Evolutionary conservation across 2,329 filamentous ascomycete species (phyloP), one percentile per base, ranked within the genome.

Genomic region (Epichloe elymi): DNA sequence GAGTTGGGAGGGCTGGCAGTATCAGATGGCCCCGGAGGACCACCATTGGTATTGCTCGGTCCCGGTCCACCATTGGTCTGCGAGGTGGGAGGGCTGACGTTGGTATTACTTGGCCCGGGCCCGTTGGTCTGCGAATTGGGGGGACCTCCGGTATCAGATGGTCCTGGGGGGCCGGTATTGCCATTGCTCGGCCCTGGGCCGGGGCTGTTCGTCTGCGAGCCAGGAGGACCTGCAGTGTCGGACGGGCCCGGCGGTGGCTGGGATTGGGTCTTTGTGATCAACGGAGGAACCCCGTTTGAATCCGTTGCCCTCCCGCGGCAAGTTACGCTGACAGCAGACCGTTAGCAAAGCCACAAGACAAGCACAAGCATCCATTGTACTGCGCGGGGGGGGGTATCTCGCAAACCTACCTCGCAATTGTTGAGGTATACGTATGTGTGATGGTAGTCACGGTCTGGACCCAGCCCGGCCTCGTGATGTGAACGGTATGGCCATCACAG

Each of bases 361-460:
- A 26, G 23, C 23, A 37, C 36, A 37, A 37, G 12, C 36, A 14
- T 6, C 12, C 36, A 5, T 37, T 37, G 36, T 37, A 14, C 15
- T 15, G 36, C 36, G n/a, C 19, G 19, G 20, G 20, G 12, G 1
- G 15, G 14, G 20, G 20, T 4, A 37, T 14, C 11, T 37, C 36
- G 12, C 36, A 37, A 39, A 20, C 52, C 6, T 52, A 50, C 50
- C 50, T 50, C 11, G 47, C 20, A 17, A 19, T 20, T 5, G 50
- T 46, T 8, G 15, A n/a, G 7, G 2, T 14, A 14, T 19, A 17
- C 5, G 43, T 46, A 19, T 52, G 40, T 4, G 53, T 54, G 47
- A 50, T 47, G 11, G 53, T 54, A 1, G 43, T 23, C 20, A 50
- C 47, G 4, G 50, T 52, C 11, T 26, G 14, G 23, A 50, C 17